Base-by-base conservation (phyloP, 176 grass and related monocot species). In the Aegilops sharonensis region DNA sequence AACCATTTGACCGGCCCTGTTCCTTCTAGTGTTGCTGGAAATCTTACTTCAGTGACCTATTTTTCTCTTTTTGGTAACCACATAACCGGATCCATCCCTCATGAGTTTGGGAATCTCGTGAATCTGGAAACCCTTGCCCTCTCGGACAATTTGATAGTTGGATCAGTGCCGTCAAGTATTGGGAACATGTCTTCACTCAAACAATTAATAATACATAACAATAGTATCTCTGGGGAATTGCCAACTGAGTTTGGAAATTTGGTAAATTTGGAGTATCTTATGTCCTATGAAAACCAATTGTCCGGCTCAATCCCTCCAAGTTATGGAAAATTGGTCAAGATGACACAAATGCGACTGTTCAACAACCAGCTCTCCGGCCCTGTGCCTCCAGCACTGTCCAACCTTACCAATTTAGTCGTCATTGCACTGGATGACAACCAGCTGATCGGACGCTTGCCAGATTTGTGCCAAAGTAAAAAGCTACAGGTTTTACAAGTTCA, bases 171-270 rank as follows among this genome's bases (percentile, higher is more conserved):
- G 8, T 40, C 62, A 11, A 68, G 15, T 32, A 31, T 81, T 11
- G 79, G 79, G 40, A 81, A 81, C 63, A 34, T 81, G 79, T 50
- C 79, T 43, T 50, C 62, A 8, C 40, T 81, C 5, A 48, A 5
- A 9, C 5, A 0, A 9, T 30, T 81, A 32, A 8, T 11, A 18
- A 11, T 81, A 30, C 5, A 1, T 18, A 68, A 9, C 79, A 81
- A 81, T 8, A 81, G 24, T 63, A 20, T 79, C 18, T 42, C 77
- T 0, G 57, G 77, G 6, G 34, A 39, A 17, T 11, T 79, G 57
- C 77, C 77, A 3, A 17, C 34, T 0, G 77, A 27, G 77, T 21
- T 79, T 42, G 77, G 77, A 79, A 79, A 79, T 42, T 24, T 79
- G 21, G 34, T 4, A 5, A 63, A 63, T 42, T 27, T 79, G n/a